Conservation (phyloP, 225 moss, liverwort and hornwort genomes). For the Ulota crispa region DNA sequence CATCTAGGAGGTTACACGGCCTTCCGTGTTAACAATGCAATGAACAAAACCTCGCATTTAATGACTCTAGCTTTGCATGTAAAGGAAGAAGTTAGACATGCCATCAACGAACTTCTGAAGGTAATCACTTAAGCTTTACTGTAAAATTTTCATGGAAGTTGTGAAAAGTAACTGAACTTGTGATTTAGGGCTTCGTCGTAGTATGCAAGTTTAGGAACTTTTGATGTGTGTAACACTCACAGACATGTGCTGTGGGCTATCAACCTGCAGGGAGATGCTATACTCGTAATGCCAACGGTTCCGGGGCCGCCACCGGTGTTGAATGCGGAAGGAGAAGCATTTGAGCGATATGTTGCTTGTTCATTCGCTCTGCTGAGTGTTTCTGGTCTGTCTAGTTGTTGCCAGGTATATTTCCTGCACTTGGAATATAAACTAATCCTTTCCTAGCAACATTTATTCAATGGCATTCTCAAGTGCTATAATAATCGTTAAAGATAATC, state of each 20-base stretch:
- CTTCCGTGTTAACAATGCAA: slow-evolving; percentile 54
- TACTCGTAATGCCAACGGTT: slow-evolving; percentile 81
- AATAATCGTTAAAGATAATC: not conserved
- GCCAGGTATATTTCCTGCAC: slow-evolving; percentile 60
- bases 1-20: slow-evolving; percentile 54
- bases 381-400: slow-evolving; percentile 76
- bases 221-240: slow-evolving; percentile 9
- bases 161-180: not conserved
- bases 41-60: slow-evolving; percentile 51
- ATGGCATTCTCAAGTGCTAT: slow-evolving; percentile 4
- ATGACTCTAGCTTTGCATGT: slow-evolving; percentile 63
- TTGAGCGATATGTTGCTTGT: slow-evolving; percentile 45
- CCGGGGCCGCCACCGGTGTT: slow-evolving; percentile 72
- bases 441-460: not conserved
- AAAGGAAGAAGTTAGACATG: slow-evolving; percentile 64
- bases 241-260: slow-evolving; percentile 21
- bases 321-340: slow-evolving; percentile 45
- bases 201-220: slow-evolving; percentile 2
- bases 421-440: not conserved
- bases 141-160: not conserved
- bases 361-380: slow-evolving; percentile 68
- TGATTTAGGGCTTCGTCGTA: not conserved
- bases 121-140: slow-evolving; percentile 21
- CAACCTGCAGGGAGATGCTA: slow-evolving; percentile 59
- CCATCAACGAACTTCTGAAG: slow-evolving; percentile 84